These are phyloP conservation scores for Onygenales sp. DNA, from an alignment of 2,329 filamentous ascomycete species.

Conservation along the genomic window DNA sequence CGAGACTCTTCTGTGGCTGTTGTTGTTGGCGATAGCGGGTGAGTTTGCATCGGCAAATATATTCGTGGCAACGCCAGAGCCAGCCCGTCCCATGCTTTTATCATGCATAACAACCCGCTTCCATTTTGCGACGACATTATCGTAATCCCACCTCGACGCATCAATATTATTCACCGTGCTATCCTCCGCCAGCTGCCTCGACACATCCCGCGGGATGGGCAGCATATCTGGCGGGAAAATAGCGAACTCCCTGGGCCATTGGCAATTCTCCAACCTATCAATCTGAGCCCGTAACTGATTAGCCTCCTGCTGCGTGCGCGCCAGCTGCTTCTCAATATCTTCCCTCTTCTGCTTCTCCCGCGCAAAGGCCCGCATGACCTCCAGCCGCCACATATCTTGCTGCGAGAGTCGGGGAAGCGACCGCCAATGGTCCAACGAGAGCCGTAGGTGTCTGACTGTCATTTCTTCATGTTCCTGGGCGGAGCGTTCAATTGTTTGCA, in stretches of 20 bases:
- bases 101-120: constrained; percentile 38
- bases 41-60: constrained; percentile 4
- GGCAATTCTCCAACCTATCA: constrained; percentile 35
- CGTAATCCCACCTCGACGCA: constrained; percentile 38
- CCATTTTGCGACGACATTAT: constrained; percentile 40
- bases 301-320: constrained; percentile 37
- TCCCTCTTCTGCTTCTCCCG: constrained; percentile 36
- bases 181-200: constrained; percentile 26
- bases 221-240: constrained; percentile 38
- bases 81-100: constrained; percentile 29
- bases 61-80: not conserved
- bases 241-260: constrained; percentile 40
- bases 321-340: constrained; percentile 33
- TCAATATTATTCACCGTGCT: constrained; percentile 23
- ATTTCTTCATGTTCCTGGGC: constrained; percentile 58
- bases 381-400: constrained; percentile 36
- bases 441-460: constrained; percentile 64
- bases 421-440: constrained; percentile 69
- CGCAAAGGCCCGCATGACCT: constrained; percentile 38
- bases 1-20: not conserved
- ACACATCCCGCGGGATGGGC: constrained; percentile 29
- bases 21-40: not conserved
- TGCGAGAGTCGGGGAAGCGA: constrained; percentile 48
- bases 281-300: constrained; percentile 40
- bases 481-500: constrained; percentile 31